phyloP scores from a whole-genome alignment of 768 basidiomycete species.

The Tulasnella sp. region DNA sequence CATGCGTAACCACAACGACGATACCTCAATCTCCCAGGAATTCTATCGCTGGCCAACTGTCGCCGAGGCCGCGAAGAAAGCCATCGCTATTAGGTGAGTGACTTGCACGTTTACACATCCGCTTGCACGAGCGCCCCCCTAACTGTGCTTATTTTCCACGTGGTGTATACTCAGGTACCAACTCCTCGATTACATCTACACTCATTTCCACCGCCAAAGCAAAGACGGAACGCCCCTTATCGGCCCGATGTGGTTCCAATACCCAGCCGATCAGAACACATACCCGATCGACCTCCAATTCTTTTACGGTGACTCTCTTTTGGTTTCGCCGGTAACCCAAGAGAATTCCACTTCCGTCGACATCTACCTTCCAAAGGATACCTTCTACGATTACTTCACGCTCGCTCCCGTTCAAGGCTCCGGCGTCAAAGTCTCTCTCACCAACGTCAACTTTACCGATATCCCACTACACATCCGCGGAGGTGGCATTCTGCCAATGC shows the following conservation, averaged over 20 bases:
- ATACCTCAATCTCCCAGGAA: conserved; percentile 60
- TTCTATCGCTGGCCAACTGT: conserved; percentile 67
- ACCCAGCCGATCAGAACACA: conserved; percentile 63
- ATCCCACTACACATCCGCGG: conserved; percentile 69
- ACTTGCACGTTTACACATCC: not conserved
- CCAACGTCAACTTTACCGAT: conserved; percentile 55
- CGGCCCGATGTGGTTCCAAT: conserved; percentile 68
- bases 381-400: conserved; percentile 66
- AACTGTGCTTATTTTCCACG: conserved; percentile 5
- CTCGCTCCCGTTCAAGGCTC: conserved; percentile 54
- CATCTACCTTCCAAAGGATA: conserved; percentile 65
- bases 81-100: conserved; percentile 61
- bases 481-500: conserved; percentile 62
- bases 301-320: conserved; percentile 67
- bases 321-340: conserved; percentile 69
- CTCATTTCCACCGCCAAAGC: conserved; percentile 63
- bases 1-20: conserved; percentile 70
- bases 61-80: conserved; percentile 62
- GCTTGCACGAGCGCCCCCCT: not conserved
- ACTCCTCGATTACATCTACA: conserved; percentile 71
- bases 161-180: conserved; percentile 55
- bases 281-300: conserved; percentile 68
- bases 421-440: conserved; percentile 49
- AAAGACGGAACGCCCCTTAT: conserved; percentile 65
- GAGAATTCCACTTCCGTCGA: conserved; percentile 61